These are phyloP conservation scores for Persicaria tinctoria DNA, from an alignment of 148 eudicot genomes.

Conservation along the genomic window DNA sequence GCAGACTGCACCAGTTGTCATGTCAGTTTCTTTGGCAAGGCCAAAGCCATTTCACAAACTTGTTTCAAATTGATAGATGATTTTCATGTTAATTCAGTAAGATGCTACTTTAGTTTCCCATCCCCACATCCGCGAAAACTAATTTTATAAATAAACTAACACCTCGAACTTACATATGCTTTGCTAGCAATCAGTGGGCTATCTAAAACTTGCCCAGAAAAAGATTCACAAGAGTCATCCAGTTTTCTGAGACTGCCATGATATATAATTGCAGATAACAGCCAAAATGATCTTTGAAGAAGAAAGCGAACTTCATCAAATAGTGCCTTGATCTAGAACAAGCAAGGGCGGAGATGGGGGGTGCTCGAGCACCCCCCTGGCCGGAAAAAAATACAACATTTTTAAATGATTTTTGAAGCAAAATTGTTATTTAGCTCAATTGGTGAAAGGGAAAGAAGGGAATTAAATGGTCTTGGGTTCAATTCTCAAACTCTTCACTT, in stretches of 20 bases:
- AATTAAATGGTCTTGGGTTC: too few species aligned
- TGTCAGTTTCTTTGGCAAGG: neutral
- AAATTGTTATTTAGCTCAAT: too few species aligned
- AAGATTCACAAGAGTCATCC: neutral
- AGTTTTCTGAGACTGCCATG: neutral
- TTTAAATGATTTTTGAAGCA: too few species aligned
- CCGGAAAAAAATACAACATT: too few species aligned
- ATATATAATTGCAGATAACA: neutral
- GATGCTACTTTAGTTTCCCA: neutral
- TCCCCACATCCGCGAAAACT: neutral
- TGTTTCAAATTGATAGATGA: neutral
- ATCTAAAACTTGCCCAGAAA: neutral
- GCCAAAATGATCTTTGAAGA: neutral
- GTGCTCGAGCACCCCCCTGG: too few species aligned
- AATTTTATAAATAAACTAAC: neutral
- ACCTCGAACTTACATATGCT: neutral
- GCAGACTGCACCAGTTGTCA: neutral
- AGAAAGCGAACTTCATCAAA: neutral
- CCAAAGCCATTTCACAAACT: neutral
- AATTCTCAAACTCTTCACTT: too few species aligned
- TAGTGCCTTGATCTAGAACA: neutral
- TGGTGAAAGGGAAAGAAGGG: too few species aligned
- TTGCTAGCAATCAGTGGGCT: neutral
- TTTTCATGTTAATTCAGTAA: neutral
- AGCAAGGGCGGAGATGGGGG: too few species aligned